A percentile compares a stretch with the other conserved stretches of the same genome.
phyloP scores from a whole-genome alignment of 441 rosid genomes.

The Erodium texanum region DNA sequence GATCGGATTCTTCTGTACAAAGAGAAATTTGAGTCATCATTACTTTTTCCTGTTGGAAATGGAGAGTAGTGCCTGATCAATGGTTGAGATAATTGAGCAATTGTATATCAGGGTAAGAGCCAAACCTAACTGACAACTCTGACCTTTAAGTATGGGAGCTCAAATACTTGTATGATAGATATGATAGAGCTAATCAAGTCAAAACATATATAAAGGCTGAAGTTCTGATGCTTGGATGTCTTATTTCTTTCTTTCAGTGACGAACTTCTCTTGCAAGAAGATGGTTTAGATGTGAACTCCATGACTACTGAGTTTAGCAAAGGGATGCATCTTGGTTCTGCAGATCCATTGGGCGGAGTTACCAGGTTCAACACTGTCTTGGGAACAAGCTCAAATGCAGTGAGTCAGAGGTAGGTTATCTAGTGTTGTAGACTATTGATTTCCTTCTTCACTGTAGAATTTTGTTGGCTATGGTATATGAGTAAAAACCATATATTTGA shows the following conservation, averaged over 20 bases:
- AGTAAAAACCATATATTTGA: too few relatives aligned
- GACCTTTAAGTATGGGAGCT: conserved; percentile 2
- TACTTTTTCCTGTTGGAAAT: too few relatives aligned
- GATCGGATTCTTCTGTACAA: too few relatives aligned
- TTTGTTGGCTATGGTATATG: too few relatives aligned
- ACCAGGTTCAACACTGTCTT: conserved; percentile 36
- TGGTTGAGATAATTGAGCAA: too few relatives aligned
- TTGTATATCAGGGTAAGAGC: too few relatives aligned
- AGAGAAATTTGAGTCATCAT: too few relatives aligned
- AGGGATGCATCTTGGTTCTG: conserved; percentile 60
- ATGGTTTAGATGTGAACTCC: conserved; percentile 47
- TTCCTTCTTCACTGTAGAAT: conserved; percentile 23
- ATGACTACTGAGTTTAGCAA: conserved; percentile 56
- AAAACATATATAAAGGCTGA: not conserved
- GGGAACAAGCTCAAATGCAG: conserved; percentile 38
- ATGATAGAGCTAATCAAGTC: not conserved
- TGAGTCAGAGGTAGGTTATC: conserved; percentile 49
- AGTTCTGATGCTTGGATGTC: not conserved
- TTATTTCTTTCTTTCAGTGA: conserved; percentile 47
- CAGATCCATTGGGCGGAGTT: conserved; percentile 38
- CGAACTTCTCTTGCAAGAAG: conserved; percentile 89
- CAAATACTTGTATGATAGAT: not conserved
- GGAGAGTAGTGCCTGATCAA: too few relatives aligned
- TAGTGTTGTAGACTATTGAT: not conserved
- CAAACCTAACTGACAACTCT: not conserved